Base-by-base conservation (phyloP, 2,329 filamentous ascomycete species). In the Ophiostoma australiae region DNA sequence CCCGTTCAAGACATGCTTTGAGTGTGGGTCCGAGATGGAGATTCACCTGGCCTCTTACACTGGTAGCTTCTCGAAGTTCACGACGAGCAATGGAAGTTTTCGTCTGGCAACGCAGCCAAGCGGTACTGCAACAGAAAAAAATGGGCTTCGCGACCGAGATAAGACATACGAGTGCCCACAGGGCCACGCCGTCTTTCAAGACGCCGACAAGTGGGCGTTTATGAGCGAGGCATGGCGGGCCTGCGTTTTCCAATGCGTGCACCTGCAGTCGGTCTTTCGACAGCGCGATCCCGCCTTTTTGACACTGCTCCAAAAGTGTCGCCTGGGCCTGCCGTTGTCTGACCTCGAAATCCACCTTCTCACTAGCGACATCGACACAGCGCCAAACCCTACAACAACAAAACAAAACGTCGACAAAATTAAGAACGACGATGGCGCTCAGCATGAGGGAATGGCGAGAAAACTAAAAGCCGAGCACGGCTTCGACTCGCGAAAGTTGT, bases 201-300 rank as follows among this genome's bases (percentile, higher is more conserved):
- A 86, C 33, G 77, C 76, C 17, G 83, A 89, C 11, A 87, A 87
- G 74, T 90, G 86, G 85, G 87, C 87, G 0, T 90, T 90, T 74
- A 79, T 81, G 23, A 87, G 85, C 73, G 71, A 77, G 1, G 83
- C 82, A 0, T 90, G 88, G 88, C 72, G 78, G 15, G 78, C 84
- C 65, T 86, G 85, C 73, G 74, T 83, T 1, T 89, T 90, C 74
- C 76, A 76, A 1, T 81, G 86, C 71, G 78, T 88, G 1, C 80
- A 86, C 10, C 79, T 90, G 0, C 82, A 78, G 1, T 79, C 82
- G 4, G 85, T 90, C 4, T 85, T 88, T 75, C 83, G 88, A 4
- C 87, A 90, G 72, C 82, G 75, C 7, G 87, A 90, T 72, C 71
- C 77, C 52, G 75, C 75, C 0, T 89, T 89, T 75, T 84, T 88